Conservation (phyloP, 371 early-diverging fungal genomes). For the Rhizopus arrhizus region DNA sequence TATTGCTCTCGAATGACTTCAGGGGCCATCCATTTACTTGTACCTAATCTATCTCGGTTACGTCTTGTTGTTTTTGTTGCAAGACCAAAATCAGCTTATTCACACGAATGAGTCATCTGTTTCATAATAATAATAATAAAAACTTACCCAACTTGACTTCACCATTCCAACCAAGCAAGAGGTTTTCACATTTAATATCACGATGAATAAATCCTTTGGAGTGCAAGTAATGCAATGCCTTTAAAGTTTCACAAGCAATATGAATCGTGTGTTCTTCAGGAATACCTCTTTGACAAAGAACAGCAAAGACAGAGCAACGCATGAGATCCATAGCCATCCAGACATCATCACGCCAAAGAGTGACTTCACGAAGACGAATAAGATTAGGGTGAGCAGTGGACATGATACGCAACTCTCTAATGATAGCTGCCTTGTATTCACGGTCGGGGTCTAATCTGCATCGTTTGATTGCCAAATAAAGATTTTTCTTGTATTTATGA, state of each 20-base stretch:
- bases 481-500: constrained; percentile 46
- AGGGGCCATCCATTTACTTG: constrained; percentile 95
- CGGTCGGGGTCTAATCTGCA: constrained; percentile 53
- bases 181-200: constrained; percentile 96
- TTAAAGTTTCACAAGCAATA: constrained; percentile 50
- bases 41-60: constrained; percentile 90
- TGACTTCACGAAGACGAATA: constrained; percentile 49
- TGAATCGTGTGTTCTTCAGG: constrained; percentile 51
- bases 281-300: constrained; percentile 54
- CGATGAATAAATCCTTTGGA: constrained; percentile 95
- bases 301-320: constrained; percentile 54
- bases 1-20: constrained; percentile 92
- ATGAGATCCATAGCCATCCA: constrained; percentile 59
- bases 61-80: constrained; percentile 44
- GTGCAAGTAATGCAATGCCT: constrained; percentile 92
- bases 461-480: constrained; percentile 50
- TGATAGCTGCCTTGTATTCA: constrained; percentile 51
- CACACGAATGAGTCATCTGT: background rate
- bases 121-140: background rate
- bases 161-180: constrained; percentile 91
- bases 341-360: constrained; percentile 52
- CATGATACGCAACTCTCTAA: constrained; percentile 55
- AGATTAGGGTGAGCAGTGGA: constrained; percentile 48
- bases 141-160: constrained; percentile 88
- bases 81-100: constrained; percentile 47